These are phyloP conservation scores for Amyloporia xantha DNA, from an alignment of 768 basidiomycete species.

Conservation along the genomic window DNA sequence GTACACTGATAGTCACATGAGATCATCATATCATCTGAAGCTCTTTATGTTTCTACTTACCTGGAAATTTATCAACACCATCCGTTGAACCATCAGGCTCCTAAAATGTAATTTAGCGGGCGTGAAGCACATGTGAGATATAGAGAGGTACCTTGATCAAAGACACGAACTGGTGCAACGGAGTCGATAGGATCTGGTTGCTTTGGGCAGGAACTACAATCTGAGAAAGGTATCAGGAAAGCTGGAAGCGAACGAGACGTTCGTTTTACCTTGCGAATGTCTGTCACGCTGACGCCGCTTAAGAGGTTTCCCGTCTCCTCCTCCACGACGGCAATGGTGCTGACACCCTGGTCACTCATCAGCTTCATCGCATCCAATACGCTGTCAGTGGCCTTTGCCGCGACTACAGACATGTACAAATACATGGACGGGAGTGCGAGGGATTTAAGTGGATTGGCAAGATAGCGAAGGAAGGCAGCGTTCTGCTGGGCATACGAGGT, in stretches of 20 bases:
- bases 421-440: slow-evolving; percentile 61
- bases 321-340: slow-evolving; percentile 73
- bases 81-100: slow-evolving; percentile 71
- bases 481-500: slow-evolving; percentile 44
- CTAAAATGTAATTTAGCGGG: slow-evolving; percentile 26
- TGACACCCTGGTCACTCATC: slow-evolving; percentile 83
- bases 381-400: slow-evolving; percentile 50
- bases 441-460: slow-evolving; percentile 47
- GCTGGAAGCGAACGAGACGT: not conserved
- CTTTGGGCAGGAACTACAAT: slow-evolving; percentile 76
- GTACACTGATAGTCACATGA: slow-evolving; percentile 53
- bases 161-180: slow-evolving; percentile 63
- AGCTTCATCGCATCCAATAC: slow-evolving; percentile 78
- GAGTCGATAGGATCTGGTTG: slow-evolving; percentile 65
- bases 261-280: slow-evolving; percentile 60
- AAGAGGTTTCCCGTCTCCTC: slow-evolving; percentile 53
- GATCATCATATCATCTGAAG: too few relatives aligned
- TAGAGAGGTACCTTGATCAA: slow-evolving; percentile 53
- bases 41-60: too few relatives aligned
- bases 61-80: slow-evolving; percentile 74
- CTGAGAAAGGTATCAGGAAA: too few relatives aligned
- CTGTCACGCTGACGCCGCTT: slow-evolving; percentile 78
- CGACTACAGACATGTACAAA: slow-evolving; percentile 56
- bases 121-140: not conserved
- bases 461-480: slow-evolving; percentile 37